phyloP scores from a whole-genome alignment of 148 eudicot species.

The Gaultheria prostrata region DNA sequence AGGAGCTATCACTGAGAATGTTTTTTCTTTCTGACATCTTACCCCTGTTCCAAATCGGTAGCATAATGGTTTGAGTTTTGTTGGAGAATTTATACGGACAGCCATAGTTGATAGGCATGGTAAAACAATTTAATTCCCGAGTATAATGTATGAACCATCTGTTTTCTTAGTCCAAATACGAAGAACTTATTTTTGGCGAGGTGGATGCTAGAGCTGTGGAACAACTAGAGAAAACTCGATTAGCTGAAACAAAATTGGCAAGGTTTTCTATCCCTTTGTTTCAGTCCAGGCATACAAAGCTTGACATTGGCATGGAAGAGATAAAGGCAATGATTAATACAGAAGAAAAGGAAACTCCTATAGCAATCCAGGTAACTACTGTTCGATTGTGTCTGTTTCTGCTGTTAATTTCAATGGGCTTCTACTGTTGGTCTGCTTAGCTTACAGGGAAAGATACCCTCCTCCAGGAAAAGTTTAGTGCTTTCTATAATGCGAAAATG shows the following conservation, averaged over 20 bases:
- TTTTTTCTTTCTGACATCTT: too few relatives aligned
- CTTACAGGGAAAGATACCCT: background rate
- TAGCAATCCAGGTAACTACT: background rate
- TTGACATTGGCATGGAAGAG: conserved; percentile 7
- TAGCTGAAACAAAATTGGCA: conserved; percentile 6
- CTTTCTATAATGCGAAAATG: background rate
- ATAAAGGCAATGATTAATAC: conserved; percentile 8
- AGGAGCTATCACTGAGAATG: too few relatives aligned
- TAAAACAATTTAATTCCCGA: background rate
- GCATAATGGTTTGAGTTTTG: too few relatives aligned
- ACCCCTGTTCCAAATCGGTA: too few relatives aligned
- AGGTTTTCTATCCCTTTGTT: background rate
- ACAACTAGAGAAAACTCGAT: background rate
- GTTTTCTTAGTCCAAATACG: background rate
- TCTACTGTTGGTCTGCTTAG: background rate
- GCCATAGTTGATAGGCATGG: background rate
- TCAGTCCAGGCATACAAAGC: background rate
- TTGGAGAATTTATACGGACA: background rate
- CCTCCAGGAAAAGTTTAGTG: background rate
- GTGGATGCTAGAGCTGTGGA: background rate
- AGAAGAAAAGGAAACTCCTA: background rate
- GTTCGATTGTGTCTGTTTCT: background rate
- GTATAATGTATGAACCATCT: background rate
- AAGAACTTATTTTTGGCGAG: background rate
- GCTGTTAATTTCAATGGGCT: background rate